Evolutionary conservation across 2,329 filamentous ascomycete species (phyloP), one percentile per base, ranked within the genome.

Genomic region (Shiraia bambusicola): DNA sequence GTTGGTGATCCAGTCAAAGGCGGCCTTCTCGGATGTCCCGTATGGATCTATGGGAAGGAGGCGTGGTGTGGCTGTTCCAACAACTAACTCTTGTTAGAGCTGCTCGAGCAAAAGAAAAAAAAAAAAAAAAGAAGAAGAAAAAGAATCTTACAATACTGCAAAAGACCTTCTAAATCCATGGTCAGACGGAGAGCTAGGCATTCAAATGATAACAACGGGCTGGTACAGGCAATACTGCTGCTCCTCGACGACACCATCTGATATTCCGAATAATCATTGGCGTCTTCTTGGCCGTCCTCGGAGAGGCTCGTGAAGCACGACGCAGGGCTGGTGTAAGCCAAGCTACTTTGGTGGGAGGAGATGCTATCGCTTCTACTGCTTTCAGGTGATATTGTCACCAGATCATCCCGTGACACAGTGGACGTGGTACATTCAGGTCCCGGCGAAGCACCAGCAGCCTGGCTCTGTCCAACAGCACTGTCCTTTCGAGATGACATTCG

Each of bases 1-100:
- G 7, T 34, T 44, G 13, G 50, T 35, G n/a, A 66, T 40, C 62
- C 62, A 67, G 22, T 56, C 32, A 14, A 50, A 53, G 4, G 52
- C 57, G n/a, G 47, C 41, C 29, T 16, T 28, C 15, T 45, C 47
- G 1, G 61, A 62, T 9, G 41, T 36, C 16, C 50, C 44, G 34
- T 58, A 52, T 2, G 48, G 38, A 38, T 67, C 63, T 26, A 67
- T 31, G 7, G 63, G 62, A 42, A 67, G 43, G 4, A 65, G 42
- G 11, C 41, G 44, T 14, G 54, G 53, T 19, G 51, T 45, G 14
- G 56, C 51, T 10, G 43, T 40, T 32, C 47, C 40, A 15, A 59
- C 42, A 33, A 62, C 62, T 67, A 33, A 11, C 16, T 10, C 47
- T 42, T 27, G 17, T 45, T 25, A 47, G 33, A 16, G 12, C 4